Percentiles rank a stretch among this genome's conserved stretches.
Evolutionary conservation across 495 filamentous ascomycete species (phyloP).

Genomic region (Cryomyces antarcticus): DNA sequence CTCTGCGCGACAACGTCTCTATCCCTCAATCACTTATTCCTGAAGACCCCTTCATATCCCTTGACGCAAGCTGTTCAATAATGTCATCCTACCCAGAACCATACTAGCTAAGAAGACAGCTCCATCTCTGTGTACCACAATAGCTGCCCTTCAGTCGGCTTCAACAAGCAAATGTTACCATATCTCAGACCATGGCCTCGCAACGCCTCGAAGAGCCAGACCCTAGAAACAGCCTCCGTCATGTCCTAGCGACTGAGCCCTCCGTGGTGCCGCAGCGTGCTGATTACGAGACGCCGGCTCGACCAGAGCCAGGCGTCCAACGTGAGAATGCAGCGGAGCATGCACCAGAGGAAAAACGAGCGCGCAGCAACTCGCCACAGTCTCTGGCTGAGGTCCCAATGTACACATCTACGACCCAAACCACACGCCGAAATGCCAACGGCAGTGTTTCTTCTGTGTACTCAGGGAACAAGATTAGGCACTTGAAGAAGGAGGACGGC

Average conservation of each 20-base stretch:
- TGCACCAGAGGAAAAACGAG: too few relatives aligned
- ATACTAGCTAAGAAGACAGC: too few relatives aligned
- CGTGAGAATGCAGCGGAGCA: too few relatives aligned
- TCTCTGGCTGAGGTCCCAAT: slow-evolving; percentile 17
- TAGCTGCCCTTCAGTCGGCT: too few relatives aligned
- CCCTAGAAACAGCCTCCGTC: background rate
- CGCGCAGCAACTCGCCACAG: background rate
- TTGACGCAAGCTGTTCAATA: too few relatives aligned
- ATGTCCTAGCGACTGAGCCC: background rate
- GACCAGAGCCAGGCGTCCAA: background rate
- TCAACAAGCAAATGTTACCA: too few relatives aligned
- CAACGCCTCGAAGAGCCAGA: background rate
- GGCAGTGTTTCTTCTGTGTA: slow-evolving; percentile 48
- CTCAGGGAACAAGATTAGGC: slow-evolving; percentile 81
- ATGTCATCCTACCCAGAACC: too few relatives aligned
- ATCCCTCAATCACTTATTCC: too few relatives aligned
- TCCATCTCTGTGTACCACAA: too few relatives aligned
- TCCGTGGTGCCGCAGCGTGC: background rate
- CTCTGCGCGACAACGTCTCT: too few relatives aligned
- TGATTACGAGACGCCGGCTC: background rate
- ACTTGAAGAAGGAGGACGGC: slow-evolving; percentile 94
- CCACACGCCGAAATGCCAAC: slow-evolving; percentile 44
- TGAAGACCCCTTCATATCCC: too few relatives aligned
- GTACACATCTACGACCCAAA: slow-evolving; percentile 32
- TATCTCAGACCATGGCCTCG: background rate